Percentiles rank a stretch among this genome's conserved stretches.
These are phyloP conservation scores for Ophiognomonia clavigignenti-juglandacearum DNA, from an alignment of 2,329 filamentous ascomycete genomes.

Conservation along the genomic window DNA sequence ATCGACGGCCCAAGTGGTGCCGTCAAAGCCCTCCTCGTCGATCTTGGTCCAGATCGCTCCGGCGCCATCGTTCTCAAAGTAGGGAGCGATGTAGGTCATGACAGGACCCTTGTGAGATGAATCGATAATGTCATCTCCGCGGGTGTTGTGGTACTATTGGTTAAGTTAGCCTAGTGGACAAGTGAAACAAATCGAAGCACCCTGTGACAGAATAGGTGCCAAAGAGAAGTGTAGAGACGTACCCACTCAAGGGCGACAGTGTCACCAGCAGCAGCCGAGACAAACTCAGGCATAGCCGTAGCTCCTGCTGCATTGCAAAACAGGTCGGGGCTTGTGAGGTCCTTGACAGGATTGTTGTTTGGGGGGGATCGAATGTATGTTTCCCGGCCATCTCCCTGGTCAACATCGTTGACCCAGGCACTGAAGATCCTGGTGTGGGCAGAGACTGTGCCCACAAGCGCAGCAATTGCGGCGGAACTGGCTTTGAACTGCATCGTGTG, in stretches of 20 bases:
- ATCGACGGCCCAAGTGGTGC: constrained; percentile 49
- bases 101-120: constrained; percentile 45
- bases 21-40: constrained; percentile 47
- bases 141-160: constrained; percentile 35
- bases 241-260: constrained; percentile 32
- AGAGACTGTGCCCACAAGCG: constrained; percentile 31
- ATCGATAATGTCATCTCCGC: constrained; percentile 31
- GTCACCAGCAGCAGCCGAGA: constrained; percentile 29
- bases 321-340: constrained; percentile 27
- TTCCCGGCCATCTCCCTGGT: constrained; percentile 34
- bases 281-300: constrained; percentile 11
- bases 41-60: constrained; percentile 56
- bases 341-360: constrained; percentile 40
- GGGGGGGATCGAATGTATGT: constrained; percentile 37
- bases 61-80: constrained; percentile 45
- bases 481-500: constrained; percentile 32
- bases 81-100: constrained; percentile 57
- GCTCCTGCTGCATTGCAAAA: not conserved
- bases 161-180: no score
- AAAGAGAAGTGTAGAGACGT: no score
- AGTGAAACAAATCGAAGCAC: no score
- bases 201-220: no score
- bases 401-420: constrained; percentile 41
- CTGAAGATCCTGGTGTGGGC: constrained; percentile 42
- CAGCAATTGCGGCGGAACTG: constrained; percentile 23